Evolutionary conservation across 176 grass and related monocot species (phyloP).

Genomic region (Eleusine coracana): DNA sequence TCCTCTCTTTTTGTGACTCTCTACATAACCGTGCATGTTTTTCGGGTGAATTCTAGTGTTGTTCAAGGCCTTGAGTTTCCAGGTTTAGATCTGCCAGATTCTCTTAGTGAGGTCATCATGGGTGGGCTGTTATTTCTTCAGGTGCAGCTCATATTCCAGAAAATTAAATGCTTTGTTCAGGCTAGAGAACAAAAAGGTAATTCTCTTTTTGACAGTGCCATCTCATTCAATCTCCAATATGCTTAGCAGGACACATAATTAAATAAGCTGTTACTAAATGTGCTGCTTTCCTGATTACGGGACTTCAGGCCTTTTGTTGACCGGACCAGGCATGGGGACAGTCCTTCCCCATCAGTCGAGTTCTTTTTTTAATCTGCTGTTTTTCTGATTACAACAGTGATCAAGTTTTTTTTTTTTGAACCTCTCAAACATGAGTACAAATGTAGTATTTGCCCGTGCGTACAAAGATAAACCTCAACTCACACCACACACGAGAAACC

Average conservation of each 20-base stretch:
- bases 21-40: conserved; percentile 73
- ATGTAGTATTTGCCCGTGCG: no score
- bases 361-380: background rate
- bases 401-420: background rate
- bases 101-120: conserved; percentile 74
- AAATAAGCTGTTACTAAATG: background rate
- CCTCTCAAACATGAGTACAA: no score
- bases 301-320: background rate
- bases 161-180: conserved; percentile 63
- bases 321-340: no score
- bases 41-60: conserved; percentile 45
- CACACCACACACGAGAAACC: no score
- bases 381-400: background rate
- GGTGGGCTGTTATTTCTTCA: conserved; percentile 87
- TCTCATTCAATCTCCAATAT: conserved; percentile 29
- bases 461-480: no score
- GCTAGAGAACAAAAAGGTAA: conserved; percentile 79
- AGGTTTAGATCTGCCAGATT: conserved; percentile 93
- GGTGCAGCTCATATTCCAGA: conserved; percentile 60
- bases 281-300: background rate
- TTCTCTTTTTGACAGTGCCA: background rate
- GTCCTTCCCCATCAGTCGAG: background rate
- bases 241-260: conserved; percentile 1
- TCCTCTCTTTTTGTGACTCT: conserved; percentile 65
- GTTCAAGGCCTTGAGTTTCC: conserved; percentile 73